These are phyloP conservation scores for Aureobasidium sp. DNA, from an alignment of 2,329 filamentous ascomycete species.

Conservation along the genomic window DNA sequence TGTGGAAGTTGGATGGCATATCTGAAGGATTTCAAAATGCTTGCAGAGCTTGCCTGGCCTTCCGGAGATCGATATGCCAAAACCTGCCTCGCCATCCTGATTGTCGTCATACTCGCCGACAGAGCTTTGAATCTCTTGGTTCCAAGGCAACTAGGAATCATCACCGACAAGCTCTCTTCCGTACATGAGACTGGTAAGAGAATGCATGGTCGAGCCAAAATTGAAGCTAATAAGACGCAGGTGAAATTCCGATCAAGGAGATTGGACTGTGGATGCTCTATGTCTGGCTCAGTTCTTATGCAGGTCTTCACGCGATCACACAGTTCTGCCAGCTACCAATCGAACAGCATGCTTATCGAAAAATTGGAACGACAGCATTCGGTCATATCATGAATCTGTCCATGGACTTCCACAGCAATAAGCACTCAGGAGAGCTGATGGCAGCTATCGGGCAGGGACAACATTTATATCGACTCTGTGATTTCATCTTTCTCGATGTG, in stretches of 20 bases:
- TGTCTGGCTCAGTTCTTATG: slow-evolving; percentile 44
- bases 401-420: slow-evolving; percentile 63
- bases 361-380: slow-evolving; percentile 56
- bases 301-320: slow-evolving; percentile 46
- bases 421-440: slow-evolving; percentile 58
- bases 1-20: slow-evolving; percentile 74
- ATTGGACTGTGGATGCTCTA: slow-evolving; percentile 46
- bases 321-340: slow-evolving; percentile 49
- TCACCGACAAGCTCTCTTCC: slow-evolving; percentile 61
- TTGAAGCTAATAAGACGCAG: background rate
- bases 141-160: slow-evolving; percentile 73
- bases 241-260: slow-evolving; percentile 44
- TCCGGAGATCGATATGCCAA: slow-evolving; percentile 60
- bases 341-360: slow-evolving; percentile 51
- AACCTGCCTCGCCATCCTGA: slow-evolving; percentile 59
- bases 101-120: slow-evolving; percentile 59
- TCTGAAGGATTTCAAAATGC: slow-evolving; percentile 63
- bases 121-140: slow-evolving; percentile 70
- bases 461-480: slow-evolving; percentile 53
- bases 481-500: slow-evolving; percentile 54
- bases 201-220: background rate
- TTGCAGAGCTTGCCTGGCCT: slow-evolving; percentile 76
- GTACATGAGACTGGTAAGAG: slow-evolving; percentile 36
- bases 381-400: slow-evolving; percentile 62
- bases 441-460: slow-evolving; percentile 58